Base-by-base conservation (phyloP, 768 basidiomycete species). In the Naganishia vishniacii region DNA sequence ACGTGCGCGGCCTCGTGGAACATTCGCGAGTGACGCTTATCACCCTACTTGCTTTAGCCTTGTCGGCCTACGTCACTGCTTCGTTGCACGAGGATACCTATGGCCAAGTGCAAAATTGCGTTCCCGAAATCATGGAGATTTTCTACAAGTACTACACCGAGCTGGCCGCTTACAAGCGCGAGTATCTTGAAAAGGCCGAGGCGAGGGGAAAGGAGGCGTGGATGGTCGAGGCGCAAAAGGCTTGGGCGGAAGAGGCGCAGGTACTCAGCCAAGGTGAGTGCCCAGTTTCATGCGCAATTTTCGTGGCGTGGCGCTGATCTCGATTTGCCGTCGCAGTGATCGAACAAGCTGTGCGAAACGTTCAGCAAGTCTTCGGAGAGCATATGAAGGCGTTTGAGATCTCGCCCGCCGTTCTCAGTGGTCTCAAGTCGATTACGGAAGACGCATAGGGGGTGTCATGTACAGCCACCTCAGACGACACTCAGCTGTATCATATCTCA, bases 1-100 rank as follows among this genome's bases (percentile, higher is more conserved):
- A 31, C 46, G 65, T 20, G 1, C 34, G 16, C 2, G 26, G 4
- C 32, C 28, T 23, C 25, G 25, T 18, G 7, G 15, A n/a, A n/a
- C n/a, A n/a, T n/a, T n/a, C n/a, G n/a, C n/a, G n/a, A n/a, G n/a
- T n/a, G n/a, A n/a, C n/a, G n/a, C n/a, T n/a, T n/a, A n/a, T n/a
- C n/a, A n/a, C n/a, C n/a, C n/a, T n/a, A n/a, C n/a, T n/a, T n/a
- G n/a, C n/a, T n/a, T n/a, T 23, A 76, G 75, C 73, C 26, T 61
- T 75, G 20, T 65, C 72, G 1, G 67, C 68, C 0, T 65, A 73
- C n/a, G 64, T 70, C 9, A 61, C 70, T 7, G 72, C 71, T 4
- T 77, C 75, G 0, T 63, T 68, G 20, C 65, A 67, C 12, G 75
- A 77, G 49, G 75, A 77, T 46, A 71, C 70, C 18, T 77, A 75